These are phyloP conservation scores for Fusarium aywerte DNA, from an alignment of 2,329 filamentous ascomycete genomes.

Conservation along the genomic window DNA sequence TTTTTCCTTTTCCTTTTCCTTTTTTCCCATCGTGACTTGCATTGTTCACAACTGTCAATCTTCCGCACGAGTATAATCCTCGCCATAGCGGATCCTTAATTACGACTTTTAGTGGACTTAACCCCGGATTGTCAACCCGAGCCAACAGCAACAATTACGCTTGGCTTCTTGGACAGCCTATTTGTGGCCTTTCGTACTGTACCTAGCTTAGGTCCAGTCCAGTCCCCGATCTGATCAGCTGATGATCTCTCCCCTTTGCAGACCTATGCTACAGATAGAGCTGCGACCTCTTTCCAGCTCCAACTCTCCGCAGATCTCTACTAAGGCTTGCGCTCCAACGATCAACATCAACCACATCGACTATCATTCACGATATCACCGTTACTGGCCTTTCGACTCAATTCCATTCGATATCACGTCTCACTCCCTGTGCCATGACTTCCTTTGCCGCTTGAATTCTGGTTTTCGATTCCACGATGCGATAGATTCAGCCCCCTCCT, in stretches of 20 bases:
- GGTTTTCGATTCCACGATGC: constrained; percentile 43
- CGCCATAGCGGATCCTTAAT: constrained; percentile 37
- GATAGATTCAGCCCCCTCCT: constrained; percentile 40
- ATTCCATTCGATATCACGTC: constrained; percentile 3
- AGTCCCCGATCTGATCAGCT: constrained; percentile 44
- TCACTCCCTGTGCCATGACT: constrained; percentile 40
- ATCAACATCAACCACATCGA: constrained; percentile 12
- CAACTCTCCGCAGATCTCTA: constrained; percentile 43
- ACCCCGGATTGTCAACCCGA: constrained; percentile 45
- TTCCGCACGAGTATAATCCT: constrained; percentile 12
- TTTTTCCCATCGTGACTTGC: neutral
- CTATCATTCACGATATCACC: neutral
- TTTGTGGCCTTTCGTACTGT: constrained; percentile 33
- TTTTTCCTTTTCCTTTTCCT: neutral
- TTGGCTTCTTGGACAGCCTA: constrained; percentile 30
- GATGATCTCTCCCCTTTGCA: constrained; percentile 48
- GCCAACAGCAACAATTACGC: constrained; percentile 40
- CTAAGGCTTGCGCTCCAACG: constrained; percentile 28
- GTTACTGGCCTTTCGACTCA: constrained; percentile 1
- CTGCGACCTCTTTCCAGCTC: constrained; percentile 40
- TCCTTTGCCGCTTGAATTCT: constrained; percentile 36
- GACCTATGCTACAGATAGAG: constrained; percentile 39
- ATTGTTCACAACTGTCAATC: constrained; percentile 1
- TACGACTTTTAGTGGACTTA: constrained; percentile 37
- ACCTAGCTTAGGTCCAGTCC: constrained; percentile 19